These are phyloP conservation scores for Lunularia cruciata DNA, from an alignment of 225 moss, liverwort and hornwort species.

Conservation along the genomic window DNA sequence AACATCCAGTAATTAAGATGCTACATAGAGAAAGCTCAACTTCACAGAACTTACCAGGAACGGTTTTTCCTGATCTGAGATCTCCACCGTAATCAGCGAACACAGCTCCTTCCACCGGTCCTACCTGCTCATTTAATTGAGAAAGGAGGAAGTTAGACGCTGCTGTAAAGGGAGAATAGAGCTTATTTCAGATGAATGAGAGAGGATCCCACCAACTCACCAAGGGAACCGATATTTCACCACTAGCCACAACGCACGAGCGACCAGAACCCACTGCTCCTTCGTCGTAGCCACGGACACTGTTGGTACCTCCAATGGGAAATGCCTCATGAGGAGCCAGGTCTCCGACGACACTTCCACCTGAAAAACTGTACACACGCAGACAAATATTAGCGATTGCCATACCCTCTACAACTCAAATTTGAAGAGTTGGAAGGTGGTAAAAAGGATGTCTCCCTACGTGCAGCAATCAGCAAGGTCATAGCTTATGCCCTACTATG, in stretches of 20 bases:
- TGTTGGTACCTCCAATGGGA: conserved; percentile 98
- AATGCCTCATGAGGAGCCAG: conserved; percentile 99
- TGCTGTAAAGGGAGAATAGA: neutral
- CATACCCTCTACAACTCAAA: no score
- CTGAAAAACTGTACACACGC: conserved; percentile 68
- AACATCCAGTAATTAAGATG: no score
- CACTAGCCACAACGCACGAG: conserved; percentile 90
- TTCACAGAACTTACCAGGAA: conserved; percentile 87
- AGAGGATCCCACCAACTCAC: conserved; percentile 40
- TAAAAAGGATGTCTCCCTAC: no score
- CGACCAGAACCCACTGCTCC: conserved; percentile 98
- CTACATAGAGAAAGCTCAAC: no score
- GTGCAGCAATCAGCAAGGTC: no score
- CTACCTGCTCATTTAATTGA: no score
- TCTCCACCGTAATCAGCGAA: conserved; percentile 99
- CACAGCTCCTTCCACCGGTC: conserved; percentile 97
- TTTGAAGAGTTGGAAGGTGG: no score
- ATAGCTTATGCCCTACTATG: no score
- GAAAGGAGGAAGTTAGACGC: no score
- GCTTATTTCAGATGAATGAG: neutral
- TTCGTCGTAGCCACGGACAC: conserved; percentile 97
- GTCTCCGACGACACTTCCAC: conserved; percentile 94
- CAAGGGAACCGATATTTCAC: conserved; percentile 93
- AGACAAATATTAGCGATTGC: neutral
- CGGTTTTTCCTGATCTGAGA: conserved; percentile 91